These are phyloP conservation scores for Dichomitus squalens DNA, from an alignment of 1,284 basidiomycete species.

Conservation along the genomic window DNA sequence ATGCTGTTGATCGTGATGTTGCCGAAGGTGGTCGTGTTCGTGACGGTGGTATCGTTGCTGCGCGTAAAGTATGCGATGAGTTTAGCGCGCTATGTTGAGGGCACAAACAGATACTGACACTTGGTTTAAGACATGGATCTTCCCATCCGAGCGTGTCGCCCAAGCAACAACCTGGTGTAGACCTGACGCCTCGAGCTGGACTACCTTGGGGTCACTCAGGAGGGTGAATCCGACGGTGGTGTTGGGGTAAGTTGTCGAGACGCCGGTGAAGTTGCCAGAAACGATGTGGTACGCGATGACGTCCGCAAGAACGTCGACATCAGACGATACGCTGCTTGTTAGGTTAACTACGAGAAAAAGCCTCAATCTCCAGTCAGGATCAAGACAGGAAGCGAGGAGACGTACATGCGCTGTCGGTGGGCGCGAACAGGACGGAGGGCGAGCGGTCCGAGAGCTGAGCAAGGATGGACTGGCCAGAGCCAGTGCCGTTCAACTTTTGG, in stretches of 20 bases:
- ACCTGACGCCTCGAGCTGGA: constrained; percentile 49
- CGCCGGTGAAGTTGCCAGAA: constrained; percentile 49
- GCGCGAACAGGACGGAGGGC: constrained; percentile 49
- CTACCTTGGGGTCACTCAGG: constrained; percentile 49
- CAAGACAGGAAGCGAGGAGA: neutral
- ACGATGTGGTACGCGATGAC: constrained; percentile 67
- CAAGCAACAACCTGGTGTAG: constrained; percentile 65
- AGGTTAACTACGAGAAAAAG: constrained; percentile 33
- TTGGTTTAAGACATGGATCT: constrained; percentile 57
- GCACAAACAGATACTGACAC: constrained; percentile 37
- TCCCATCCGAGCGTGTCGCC: constrained; percentile 47
- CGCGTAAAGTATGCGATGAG: constrained; percentile 23
- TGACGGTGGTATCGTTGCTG: constrained; percentile 45
- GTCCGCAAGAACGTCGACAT: constrained; percentile 43
- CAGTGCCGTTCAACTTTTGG: constrained; percentile 42
- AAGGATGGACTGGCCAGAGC: constrained; percentile 47
- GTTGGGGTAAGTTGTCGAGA: constrained; percentile 47
- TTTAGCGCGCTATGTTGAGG: neutral
- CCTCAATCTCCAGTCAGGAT: neutral
- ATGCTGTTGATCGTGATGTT: constrained; percentile 57
- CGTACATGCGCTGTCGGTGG: constrained; percentile 50
- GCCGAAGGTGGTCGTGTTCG: constrained; percentile 46
- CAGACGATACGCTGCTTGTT: constrained; percentile 37
- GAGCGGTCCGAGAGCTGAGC: constrained; percentile 38
- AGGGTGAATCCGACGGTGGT: constrained; percentile 68